These are phyloP conservation scores for Closterium sp. DNA, from an alignment of 139 green algal species.

Conservation along the genomic window DNA sequence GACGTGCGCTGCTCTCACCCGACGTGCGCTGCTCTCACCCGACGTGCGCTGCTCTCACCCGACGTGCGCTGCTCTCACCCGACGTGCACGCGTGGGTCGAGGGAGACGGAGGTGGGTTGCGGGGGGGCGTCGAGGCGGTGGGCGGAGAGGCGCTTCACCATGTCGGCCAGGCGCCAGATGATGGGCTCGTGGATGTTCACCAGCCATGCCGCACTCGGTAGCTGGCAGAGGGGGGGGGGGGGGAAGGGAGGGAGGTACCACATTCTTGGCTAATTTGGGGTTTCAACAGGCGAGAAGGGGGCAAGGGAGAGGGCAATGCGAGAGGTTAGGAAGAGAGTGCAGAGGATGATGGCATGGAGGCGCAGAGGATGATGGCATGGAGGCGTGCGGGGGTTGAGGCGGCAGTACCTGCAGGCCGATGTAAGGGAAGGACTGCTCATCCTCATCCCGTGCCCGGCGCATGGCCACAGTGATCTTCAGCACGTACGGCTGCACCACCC, in stretches of 20 bases:
- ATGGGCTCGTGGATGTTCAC: slow-evolving; percentile 54
- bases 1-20: too few species aligned
- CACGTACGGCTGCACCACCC: slow-evolving; percentile 1
- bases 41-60: too few species aligned
- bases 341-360: too few species aligned
- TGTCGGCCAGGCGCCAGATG: slow-evolving; percentile 40
- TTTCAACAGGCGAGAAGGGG: too few species aligned
- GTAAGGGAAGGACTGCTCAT: slow-evolving; percentile 35
- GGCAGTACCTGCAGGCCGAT: slow-evolving; percentile 43
- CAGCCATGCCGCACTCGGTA: slow-evolving; percentile 34
- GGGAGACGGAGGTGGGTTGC: slow-evolving; percentile 12
- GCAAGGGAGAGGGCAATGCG: background rate
- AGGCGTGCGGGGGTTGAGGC: too few species aligned
- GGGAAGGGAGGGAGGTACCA: background rate
- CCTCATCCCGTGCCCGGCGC: background rate
- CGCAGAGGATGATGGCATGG: too few species aligned
- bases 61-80: slow-evolving; percentile 8
- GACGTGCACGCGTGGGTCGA: slow-evolving; percentile 37
- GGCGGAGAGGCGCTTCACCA: slow-evolving; percentile 25
- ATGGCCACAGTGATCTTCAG: slow-evolving; percentile 34
- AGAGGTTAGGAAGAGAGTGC: too few species aligned
- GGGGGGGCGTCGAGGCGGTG: background rate
- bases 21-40: too few species aligned
- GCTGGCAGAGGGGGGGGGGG: background rate
- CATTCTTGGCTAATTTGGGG: too few species aligned